phyloP scores from a whole-genome alignment of 306 rosid genomes.

The Pyrus pyrifolia region DNA sequence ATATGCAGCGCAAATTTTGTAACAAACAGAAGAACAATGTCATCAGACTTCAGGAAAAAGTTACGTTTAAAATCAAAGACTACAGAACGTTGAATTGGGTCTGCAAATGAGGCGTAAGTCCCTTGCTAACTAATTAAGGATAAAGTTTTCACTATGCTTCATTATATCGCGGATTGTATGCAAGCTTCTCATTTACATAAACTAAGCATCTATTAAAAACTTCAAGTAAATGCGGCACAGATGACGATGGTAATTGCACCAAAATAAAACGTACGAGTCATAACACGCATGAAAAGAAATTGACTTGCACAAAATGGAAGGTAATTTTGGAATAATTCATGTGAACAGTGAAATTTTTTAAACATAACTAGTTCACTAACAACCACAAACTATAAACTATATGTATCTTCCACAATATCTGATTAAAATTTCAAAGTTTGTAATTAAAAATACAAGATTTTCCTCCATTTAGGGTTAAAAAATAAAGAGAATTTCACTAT shows the following conservation, averaged over 20 bases:
- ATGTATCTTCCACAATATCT: too few relatives aligned
- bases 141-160: background rate
- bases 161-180: too few relatives aligned
- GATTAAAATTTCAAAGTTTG: too few relatives aligned
- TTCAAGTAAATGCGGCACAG: constrained; percentile 16
- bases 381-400: too few relatives aligned
- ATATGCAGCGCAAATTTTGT: too few relatives aligned
- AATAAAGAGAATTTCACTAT: too few relatives aligned
- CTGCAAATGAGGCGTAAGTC: background rate
- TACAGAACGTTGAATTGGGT: background rate
- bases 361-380: too few relatives aligned
- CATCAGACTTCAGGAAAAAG: background rate
- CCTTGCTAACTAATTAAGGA: background rate
- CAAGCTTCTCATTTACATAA: background rate
- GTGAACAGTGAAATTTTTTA: too few relatives aligned
- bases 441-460: too few relatives aligned
- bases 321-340: too few relatives aligned
- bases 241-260: background rate
- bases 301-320: too few relatives aligned
- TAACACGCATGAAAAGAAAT: background rate
- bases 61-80: background rate
- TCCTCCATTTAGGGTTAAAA: too few relatives aligned
- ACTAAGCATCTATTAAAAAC: background rate
- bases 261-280: background rate
- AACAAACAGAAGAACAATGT: background rate